phyloP scores from a whole-genome alignment of 768 basidiomycete species.

The Agaricus sinodeliciosus region DNA sequence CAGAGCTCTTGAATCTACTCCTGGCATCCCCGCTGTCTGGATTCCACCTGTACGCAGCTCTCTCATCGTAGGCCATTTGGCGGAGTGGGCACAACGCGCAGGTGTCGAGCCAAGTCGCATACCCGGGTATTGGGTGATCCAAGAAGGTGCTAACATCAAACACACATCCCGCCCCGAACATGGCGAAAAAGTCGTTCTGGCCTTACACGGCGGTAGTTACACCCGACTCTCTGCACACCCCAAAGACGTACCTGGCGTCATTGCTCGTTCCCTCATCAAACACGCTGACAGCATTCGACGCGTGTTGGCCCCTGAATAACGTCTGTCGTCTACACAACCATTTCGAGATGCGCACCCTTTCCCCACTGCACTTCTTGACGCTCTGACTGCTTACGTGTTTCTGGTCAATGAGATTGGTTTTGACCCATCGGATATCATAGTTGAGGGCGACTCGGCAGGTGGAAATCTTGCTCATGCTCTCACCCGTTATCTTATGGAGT shows the following conservation, averaged over 20 bases:
- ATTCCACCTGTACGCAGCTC: slow-evolving; percentile 32
- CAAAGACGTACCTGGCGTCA: slow-evolving; percentile 33
- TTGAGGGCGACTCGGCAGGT: slow-evolving; percentile 75
- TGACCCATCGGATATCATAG: slow-evolving; percentile 49
- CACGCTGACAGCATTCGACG: slow-evolving; percentile 38
- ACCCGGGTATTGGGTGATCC: slow-evolving; percentile 54
- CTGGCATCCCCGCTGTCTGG: slow-evolving; percentile 41
- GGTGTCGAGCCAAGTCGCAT: slow-evolving; percentile 35
- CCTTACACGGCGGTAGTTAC: slow-evolving; percentile 60
- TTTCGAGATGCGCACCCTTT: slow-evolving; percentile 47
- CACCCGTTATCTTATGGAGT: slow-evolving; percentile 52
- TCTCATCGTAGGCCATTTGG: slow-evolving; percentile 38
- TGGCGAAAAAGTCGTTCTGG: slow-evolving; percentile 51
- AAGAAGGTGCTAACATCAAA: slow-evolving; percentile 27
- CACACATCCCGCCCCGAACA: slow-evolving; percentile 31
- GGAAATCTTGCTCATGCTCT: slow-evolving; percentile 65
- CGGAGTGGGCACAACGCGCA: slow-evolving; percentile 31
- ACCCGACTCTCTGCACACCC: slow-evolving; percentile 50
- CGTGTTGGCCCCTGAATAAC: slow-evolving; percentile 64
- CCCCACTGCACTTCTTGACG: slow-evolving; percentile 71
- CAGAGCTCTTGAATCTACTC: slow-evolving; percentile 31
- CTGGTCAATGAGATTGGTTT: slow-evolving; percentile 55
- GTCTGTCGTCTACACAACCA: slow-evolving; percentile 45
- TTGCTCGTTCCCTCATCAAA: slow-evolving; percentile 41
- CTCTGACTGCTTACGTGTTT: slow-evolving; percentile 66